Base-by-base conservation (phyloP, 345 rosid species). In the Fremontodendron californicum region DNA sequence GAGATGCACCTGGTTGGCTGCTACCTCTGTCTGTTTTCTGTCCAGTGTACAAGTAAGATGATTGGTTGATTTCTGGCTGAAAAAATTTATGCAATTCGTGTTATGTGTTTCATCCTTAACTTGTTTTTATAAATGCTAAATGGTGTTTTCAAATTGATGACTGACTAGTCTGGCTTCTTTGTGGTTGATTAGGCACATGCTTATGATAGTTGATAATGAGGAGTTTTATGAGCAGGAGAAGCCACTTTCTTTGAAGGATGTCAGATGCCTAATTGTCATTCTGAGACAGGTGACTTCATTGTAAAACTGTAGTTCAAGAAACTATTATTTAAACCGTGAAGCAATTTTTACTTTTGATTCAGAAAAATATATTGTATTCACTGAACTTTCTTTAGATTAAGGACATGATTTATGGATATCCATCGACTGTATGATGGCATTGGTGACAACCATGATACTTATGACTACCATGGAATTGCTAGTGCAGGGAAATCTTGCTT, bases 181-280 rank as follows among this genome's bases (percentile, higher is more conserved):
- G 57, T 81, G 81, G 78, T 81, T 87, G 73, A 79, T 79, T 89
- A 96, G 99, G 97, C 97, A 92, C 85, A 91, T 96, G 99, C 99
- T 96, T 82, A 94, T 75, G 87, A 87, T 94, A 79, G 94, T 91
- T 66, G 98, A 94, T 79, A 96, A 92, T 79, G 99, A 94, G 82
- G 99, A 94, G 86, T 96, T 96, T 77, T 96, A 96, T 77, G 98
- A 96, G 82, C 90, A 89, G 82, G 97, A 92, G 87, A 96, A 90
- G 84, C 98, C 97, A 71, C 82, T 96, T 66, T 87, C 95, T 8
- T 82, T 96, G 82, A 86, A 86, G 82, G 99, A 96, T 86, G 86
- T 89, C 58, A 84, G 90, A 80, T 84, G 84, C 84, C 86, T 94
- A 60, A 83, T 96, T 83, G 78, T 92, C 67, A 92, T 96, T 72